These are phyloP conservation scores for Pseudomassariella vexata DNA, from an alignment of 2,329 filamentous ascomycete genomes.

Conservation along the genomic window DNA sequence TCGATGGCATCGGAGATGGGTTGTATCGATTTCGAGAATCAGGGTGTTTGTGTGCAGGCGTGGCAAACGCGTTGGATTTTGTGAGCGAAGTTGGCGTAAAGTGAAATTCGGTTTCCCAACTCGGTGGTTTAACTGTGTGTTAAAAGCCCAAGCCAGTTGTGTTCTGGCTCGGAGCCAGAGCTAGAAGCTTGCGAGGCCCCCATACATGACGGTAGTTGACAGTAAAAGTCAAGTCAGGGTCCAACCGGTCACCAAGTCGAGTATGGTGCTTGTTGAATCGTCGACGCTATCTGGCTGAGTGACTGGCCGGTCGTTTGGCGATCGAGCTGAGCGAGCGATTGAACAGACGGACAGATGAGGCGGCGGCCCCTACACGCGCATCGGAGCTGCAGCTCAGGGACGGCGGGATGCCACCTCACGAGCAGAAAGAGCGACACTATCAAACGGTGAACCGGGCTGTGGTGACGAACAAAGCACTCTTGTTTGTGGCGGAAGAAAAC, in stretches of 20 bases:
- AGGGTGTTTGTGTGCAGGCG: constrained; percentile 9
- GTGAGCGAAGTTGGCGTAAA: constrained; percentile 11
- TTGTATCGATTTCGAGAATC: constrained; percentile 3
- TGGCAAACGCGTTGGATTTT: constrained; percentile 20
- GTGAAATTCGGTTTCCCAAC: constrained; percentile 12
- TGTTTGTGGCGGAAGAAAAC: too few relatives aligned
- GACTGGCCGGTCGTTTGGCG: background rate
- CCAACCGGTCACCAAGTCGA: constrained; percentile 15
- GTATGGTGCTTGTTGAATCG: constrained; percentile 13
- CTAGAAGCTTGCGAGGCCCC: constrained; percentile 28
- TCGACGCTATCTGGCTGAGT: too few relatives aligned
- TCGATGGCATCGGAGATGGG: constrained; percentile 27
- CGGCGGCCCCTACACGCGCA: too few relatives aligned
- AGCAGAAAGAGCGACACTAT: too few relatives aligned
- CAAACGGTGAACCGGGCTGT: too few relatives aligned
- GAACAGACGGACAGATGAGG: too few relatives aligned
- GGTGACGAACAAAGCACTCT: too few relatives aligned
- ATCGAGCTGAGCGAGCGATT: background rate
- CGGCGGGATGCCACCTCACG: too few relatives aligned
- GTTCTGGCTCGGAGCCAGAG: constrained; percentile 32
- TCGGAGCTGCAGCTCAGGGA: too few relatives aligned
- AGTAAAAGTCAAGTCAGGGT: constrained; percentile 13
- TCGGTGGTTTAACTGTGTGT: too few relatives aligned
- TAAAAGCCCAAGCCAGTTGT: too few relatives aligned
- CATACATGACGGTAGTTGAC: constrained; percentile 30